Base-by-base conservation (phyloP, 139 green algal genomes). In the Ettlia oleoabundans region DNA sequence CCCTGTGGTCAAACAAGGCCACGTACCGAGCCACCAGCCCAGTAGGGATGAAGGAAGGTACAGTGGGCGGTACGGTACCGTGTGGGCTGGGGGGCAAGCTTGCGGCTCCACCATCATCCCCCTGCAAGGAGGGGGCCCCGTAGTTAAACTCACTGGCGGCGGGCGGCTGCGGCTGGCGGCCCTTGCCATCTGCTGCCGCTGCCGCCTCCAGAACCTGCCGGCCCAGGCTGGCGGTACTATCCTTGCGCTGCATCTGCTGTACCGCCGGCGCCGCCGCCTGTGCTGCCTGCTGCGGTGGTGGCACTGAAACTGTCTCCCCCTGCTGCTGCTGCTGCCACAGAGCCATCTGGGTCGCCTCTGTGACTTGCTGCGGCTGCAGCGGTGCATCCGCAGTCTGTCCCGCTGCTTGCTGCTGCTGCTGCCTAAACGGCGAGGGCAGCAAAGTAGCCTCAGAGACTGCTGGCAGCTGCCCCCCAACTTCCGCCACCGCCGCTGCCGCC, bases 11-110 rank as follows among this genome's bases (percentile, higher is more conserved):
- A 73, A 81, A 87, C 35, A 77, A 19, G 37, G 83, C 47, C 0
- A 87, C 67, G 40, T 84, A 87, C 2, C 83, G 64, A 13, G 83
- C 83, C 51, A 87, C 83, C 28, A 87, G 30, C 2, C 83, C 83
- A 32, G 77, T 83, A 8, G 83, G 76, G 24, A 84, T 84, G 30
- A 32, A 40, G 35, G 65, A 10, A 21, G 40, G 26, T 35, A 35
- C 42, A 52, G 24, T 6, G 6, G 42, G 21, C 58, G 3, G 24
- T 15, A 24, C n/a, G 43, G 43, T 37, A 15, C 71, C 71, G 10
- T 52, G 77, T 21, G 63, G 77, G 77, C 77, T 66, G 63, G 28
- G 26, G 7, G 43, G 13, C 63, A 66, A 24, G 47, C 77, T 82
- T 35, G 28, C 21, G 24, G 32, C 63, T 62, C 62, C 38, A 13